phyloP scores from a whole-genome alignment of 495 filamentous ascomycete genomes.

The Podospora tetraspora region DNA sequence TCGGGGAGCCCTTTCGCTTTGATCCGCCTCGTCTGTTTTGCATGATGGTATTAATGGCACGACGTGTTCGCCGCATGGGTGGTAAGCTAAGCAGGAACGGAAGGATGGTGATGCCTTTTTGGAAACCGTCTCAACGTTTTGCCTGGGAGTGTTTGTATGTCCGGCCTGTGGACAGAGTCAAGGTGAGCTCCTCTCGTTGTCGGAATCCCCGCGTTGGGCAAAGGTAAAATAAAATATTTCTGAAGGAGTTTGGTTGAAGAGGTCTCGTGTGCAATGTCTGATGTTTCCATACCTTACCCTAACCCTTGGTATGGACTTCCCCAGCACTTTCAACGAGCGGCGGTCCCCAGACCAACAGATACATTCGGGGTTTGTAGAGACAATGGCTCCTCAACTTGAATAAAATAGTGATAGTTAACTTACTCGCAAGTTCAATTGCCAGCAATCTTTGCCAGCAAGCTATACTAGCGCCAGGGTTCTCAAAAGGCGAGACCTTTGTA shows the following conservation, averaged over 20 bases:
- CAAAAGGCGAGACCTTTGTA: not conserved
- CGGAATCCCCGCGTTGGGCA: not conserved
- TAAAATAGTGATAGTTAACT: too few relatives aligned
- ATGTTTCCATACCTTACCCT: not conserved
- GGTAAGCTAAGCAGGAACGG: not conserved
- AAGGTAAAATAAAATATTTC: not conserved
- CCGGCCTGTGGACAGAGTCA: not conserved
- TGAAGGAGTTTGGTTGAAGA: not conserved
- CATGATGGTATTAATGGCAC: not conserved
- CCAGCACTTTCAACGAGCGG: not conserved
- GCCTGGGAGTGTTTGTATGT: not conserved
- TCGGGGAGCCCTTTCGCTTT: not conserved
- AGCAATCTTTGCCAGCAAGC: too few relatives aligned
- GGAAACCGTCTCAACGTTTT: not conserved
- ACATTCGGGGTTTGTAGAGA: too few relatives aligned
- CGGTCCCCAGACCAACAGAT: too few relatives aligned
- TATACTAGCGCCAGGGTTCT: too few relatives aligned
- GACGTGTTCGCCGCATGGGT: not conserved
- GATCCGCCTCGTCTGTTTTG: not conserved
- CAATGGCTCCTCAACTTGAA: too few relatives aligned
- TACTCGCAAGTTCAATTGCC: too few relatives aligned
- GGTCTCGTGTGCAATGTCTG: too few relatives aligned
- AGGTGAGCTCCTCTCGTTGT: not conserved
- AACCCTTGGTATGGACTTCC: not conserved
- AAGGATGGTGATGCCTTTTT: not conserved